Base-by-base conservation (phyloP, 2,329 filamentous ascomycete species). In the Colletotrichum aenigma region DNA sequence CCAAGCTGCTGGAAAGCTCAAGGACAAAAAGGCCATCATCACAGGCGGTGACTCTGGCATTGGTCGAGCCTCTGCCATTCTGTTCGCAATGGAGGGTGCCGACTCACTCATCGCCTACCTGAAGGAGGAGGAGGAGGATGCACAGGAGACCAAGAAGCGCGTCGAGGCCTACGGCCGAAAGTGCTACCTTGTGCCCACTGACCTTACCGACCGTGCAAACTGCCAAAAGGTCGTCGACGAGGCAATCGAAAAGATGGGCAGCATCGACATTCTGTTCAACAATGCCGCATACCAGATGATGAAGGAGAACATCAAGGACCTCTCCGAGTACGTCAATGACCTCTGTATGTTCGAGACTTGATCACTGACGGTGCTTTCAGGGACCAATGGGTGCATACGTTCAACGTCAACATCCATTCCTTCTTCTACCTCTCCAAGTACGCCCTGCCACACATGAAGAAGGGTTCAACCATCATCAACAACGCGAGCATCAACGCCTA, bases 401-500 rank as follows among this genome's bases (percentile, higher is more conserved):
- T 97, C 85, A 89, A 95, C 84, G 94, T 92, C 64, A 97, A 97
- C 86, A 96, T 97, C 80, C 93, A 96, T 84, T 90, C 94, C 5
- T 93, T 92, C 87, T 97, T 96, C 88, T 96, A 93, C 86, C 88
- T 96, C 43, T 90, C 94, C 76, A 97, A 97, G 83, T 95, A 96
- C 81, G 85, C 89, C 15, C 88, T 97, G 13, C 92, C 92, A 1
- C 93, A 96, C 84, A 94, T 97, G 92, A 90, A 91, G 81, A 83
- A 84, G n/a, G 95, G 95, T 43, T 89, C 91, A 71, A 92, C 91
- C 30, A 95, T 97, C 83, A 95, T 97, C 89, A 97, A 96, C 87
- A 96, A 95, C 82, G 93, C 94, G 60, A 96, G 94, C 36, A 93
- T 97, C 82, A 96, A 96, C 83, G 94, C 93, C 30, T 97, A 96